phyloP scores from a whole-genome alignment of 129 eudicot species.

The Calendula officinalis region DNA sequence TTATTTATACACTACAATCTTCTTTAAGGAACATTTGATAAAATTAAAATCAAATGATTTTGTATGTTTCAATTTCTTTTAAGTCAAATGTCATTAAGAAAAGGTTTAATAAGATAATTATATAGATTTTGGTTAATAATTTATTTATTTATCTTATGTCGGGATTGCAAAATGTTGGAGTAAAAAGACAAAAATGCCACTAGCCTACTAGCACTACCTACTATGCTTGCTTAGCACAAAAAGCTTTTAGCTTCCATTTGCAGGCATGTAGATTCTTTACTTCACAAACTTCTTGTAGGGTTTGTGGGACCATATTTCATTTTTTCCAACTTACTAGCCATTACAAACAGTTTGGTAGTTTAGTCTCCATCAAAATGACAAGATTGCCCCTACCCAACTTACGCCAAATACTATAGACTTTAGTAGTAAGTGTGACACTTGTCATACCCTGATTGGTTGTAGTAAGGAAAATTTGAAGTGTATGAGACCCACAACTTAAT shows the following conservation, averaged over 20 bases:
- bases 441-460: constrained; percentile 23
- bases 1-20: too few species aligned
- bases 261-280: constrained; percentile 46
- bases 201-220: constrained; percentile 32
- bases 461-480: constrained; percentile 17
- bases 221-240: constrained; percentile 42
- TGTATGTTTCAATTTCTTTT: too few species aligned
- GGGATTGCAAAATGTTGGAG: neutral
- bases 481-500: constrained; percentile 19
- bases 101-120: too few species aligned
- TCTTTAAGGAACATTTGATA: too few species aligned
- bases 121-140: too few species aligned
- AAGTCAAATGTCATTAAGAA: too few species aligned
- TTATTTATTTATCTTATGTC: too few species aligned
- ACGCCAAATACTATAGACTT: constrained; percentile 2
- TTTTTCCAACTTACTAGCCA: constrained; percentile 21
- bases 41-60: too few species aligned
- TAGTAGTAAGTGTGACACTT: constrained; percentile 21
- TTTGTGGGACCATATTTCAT: constrained; percentile 30
- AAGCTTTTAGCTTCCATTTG: constrained; percentile 44
- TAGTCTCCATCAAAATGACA: constrained; percentile 19
- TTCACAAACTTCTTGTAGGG: constrained; percentile 37
- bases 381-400: constrained; percentile 20
- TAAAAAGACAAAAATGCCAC: constrained; percentile 30
- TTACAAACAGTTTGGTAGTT: constrained; percentile 10